Base-by-base conservation (phyloP, 2,329 filamentous ascomycete species). In the Fusarium sp. region DNA sequence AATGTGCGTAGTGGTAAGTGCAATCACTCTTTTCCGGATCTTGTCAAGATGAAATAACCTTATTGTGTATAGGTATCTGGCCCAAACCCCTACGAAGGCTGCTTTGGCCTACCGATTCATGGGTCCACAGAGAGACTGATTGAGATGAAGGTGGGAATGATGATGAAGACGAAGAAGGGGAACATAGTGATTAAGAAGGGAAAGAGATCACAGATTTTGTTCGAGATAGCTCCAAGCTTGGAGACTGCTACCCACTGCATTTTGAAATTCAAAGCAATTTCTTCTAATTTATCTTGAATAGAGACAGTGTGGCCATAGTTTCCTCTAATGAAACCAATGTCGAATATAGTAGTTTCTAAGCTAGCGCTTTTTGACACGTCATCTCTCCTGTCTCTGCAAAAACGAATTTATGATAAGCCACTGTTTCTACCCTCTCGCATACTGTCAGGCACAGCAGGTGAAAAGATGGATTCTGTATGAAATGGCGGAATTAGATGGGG, bases 251-350 rank as follows among this genome's bases (percentile, higher is more conserved):
- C 23, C 6, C 13, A 9, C 4, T 18, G 5, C 20, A 23, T 4
- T 16, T 25, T 18, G 43, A 25, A 48, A 25, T 3, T 10, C 14
- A 48, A 48, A 10, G 14, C 4, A 48, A 16, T 25, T 25, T 45
- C 3, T 11, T 3, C 23, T 23, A 9, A 16, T 4, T 45, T 23
- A 1, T 23, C 11, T 45, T 23, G 2, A 16, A 45, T 23, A 23
- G 2, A 23, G 20, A 23, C 41, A 2, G 4, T 13, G 4, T 45
- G 41, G 8, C 4, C 6, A 23, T 16, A 8, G 14, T 5, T 14
- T 1, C 5, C 0, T 8, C 6, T 23, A 2, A 16, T 2, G 1
- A 14, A 16, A 5, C 41, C 14, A 8, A 2, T 23, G 2, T 45
- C 20, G n/a, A 23, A 9, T 16, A 23, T 45, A 23, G 8, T 2